A percentile compares a stretch with the other conserved stretches of the same genome.
Conservation (phyloP, 179 eudicot species). For the Spinacia oleracea region DNA sequence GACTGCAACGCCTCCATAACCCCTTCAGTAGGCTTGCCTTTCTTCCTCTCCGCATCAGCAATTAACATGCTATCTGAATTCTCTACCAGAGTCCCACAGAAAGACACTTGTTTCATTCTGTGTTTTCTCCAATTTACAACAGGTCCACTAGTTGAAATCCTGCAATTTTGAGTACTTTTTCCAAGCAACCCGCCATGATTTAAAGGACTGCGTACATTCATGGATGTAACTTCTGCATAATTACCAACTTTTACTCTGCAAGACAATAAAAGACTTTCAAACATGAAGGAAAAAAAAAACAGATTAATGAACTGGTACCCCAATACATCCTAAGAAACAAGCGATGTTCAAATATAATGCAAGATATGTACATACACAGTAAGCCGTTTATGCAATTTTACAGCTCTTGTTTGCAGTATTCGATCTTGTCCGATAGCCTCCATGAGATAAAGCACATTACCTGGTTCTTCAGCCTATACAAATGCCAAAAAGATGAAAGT, state of each 20-base stretch:
- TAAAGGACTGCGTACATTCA: constrained; percentile 10
- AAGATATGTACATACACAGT: constrained; percentile 23
- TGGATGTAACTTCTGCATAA: constrained; percentile 19
- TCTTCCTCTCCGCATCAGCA: constrained; percentile 28
- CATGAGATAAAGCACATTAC: constrained; percentile 11
- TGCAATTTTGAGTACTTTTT: constrained; percentile 25
- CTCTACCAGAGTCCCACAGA: constrained; percentile 39
- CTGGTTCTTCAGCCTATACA: constrained; percentile 21
- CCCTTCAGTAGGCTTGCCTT: constrained; percentile 39
- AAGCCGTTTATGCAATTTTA: constrained; percentile 13
- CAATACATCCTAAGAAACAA: constrained; percentile 1
- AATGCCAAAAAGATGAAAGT: constrained; percentile 4
- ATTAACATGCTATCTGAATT: constrained; percentile 36
- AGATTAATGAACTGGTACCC: neutral
- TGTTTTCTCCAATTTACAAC: constrained; percentile 44
- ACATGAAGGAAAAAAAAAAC: neutral
- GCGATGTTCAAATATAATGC: neutral
- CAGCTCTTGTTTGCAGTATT: constrained; percentile 19
- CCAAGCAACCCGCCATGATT: constrained; percentile 18
- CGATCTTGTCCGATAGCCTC: constrained; percentile 21
- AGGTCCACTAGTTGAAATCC: constrained; percentile 35
- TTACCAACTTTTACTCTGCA: constrained; percentile 22
- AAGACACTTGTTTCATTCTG: constrained; percentile 34
- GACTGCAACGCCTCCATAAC: constrained; percentile 49
- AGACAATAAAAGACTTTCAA: neutral